Evolutionary conservation across 208 protist species (phyloP), one percentile per base, ranked within the genome.

Genomic region (Trypanosoma brucei): DNA sequence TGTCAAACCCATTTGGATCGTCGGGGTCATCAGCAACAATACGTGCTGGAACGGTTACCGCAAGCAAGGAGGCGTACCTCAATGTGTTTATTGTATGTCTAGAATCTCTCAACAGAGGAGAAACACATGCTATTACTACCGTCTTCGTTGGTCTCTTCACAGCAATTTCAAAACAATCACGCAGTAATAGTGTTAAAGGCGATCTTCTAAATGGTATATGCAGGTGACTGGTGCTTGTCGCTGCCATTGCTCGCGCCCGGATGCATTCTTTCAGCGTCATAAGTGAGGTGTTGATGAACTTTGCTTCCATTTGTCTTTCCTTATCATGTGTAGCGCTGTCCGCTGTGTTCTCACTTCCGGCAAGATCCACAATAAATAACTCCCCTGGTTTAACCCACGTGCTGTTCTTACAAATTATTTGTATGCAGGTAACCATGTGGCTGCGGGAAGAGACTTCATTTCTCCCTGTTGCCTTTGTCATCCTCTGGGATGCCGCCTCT

Each of bases 251-350:
- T 8, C 86, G 79, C 13, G 84, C 65, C 35, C 90, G 79, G 62
- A 95, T 93, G 69, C 90, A 95, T 57, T 95, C 90, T 61, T 95
- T 95, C 42, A 95, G 70, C 0, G 87, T 93, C 90, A 95, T 95
- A n/a, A 95, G 70, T n/a, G 90, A 95, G 6, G 90, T 90, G 70
- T 95, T 95, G 54, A 95, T 95, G 63, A 93, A 93, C 57, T 93
- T 92, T 31, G 90, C 83, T 61, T 95, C 86, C 36, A 72, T 71
- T 54, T 91, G 84, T 3, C 87, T 78, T 22, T 58, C 72, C 68
- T 90, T 91, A 71, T 95, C 87, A 74, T 95, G 90, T 5, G 82
- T 92, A 3, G 90, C 78, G 55, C 81, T 90, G 59, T 95, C 90
- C 0, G 86, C 84, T n/a, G 86, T 95, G 56, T 89, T 93, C 76